Base-by-base conservation (phyloP, 176 grass and related monocot species). In the Coix lacrymajobi region DNA sequence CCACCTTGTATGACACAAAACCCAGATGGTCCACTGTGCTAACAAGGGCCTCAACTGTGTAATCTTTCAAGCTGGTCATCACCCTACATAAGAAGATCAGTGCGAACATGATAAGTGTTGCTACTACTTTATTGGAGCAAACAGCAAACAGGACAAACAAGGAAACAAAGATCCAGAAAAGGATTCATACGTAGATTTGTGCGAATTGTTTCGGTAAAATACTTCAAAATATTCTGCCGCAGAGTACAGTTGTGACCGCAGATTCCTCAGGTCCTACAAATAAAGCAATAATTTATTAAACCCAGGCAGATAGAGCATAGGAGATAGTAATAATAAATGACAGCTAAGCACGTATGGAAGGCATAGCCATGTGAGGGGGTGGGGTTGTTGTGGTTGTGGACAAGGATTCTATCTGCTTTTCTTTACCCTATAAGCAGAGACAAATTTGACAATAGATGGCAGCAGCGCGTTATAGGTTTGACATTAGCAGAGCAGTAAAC, bases 171-270 rank as follows among this genome's bases (percentile, higher is more conserved):
- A 69, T 43, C 5, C 56, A 56, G 68, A 75, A 62, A 36, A 38
- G 79, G 65, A 84, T 67, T 67, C 87, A 46, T 94, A 96, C 91
- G 81, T 86, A 64, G 90, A 79, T 90, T 91, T 96, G 69, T 90
- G 85, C 4, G 85, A 89, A 71, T 99, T 95, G 28, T 90, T 96
- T 76, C 80, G 79, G 83, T 92, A 90, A 38, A 90, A 96, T 77
- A 99, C 82, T 87, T 99, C 93, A 87, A 99, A 99, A 81, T 99
- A 94, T 72, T 99, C 91, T 17, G 97, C 97, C 0, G 91, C 97
- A 25, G 97, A 99, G 87, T 96, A 99, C 63, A 99, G 81, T 25
- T 94, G 93, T 17, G 97, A 93, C 51, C 91, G 88, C 70, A 99
- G 81, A 83, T 99, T 99, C 91, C 90, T 99, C 93, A 99, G 84